phyloP scores from a whole-genome alignment of 139 green algal genomes.

The Marvania coccoides region DNA sequence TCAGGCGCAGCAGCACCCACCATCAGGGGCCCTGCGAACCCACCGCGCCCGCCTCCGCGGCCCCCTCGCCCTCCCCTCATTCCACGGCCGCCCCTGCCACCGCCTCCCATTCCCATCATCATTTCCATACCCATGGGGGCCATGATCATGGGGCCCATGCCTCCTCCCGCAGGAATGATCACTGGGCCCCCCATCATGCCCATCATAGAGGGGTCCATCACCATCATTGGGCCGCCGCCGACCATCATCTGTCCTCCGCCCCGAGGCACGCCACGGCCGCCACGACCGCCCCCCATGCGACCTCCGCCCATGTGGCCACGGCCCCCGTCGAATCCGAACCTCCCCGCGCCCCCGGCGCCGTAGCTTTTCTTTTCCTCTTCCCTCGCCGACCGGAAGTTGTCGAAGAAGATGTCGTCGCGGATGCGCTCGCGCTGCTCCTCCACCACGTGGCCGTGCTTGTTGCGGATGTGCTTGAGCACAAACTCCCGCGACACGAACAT shows the following conservation, averaged over 20 bases:
- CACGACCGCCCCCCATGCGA: background rate
- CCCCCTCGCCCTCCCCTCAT: slow-evolving; percentile 8
- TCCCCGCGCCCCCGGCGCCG: background rate
- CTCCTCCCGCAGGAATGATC: background rate
- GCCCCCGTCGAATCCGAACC: background rate
- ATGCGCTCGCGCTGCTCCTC: slow-evolving; percentile 40
- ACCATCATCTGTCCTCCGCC: background rate
- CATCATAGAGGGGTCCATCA: slow-evolving; percentile 74
- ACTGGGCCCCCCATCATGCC: background rate
- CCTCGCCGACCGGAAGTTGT: slow-evolving; percentile 19
- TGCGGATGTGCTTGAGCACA: slow-evolving; percentile 84
- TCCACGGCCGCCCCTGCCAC: slow-evolving; percentile 3
- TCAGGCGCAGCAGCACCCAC: slow-evolving; percentile 16
- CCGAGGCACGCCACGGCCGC: background rate
- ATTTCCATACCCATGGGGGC: background rate
- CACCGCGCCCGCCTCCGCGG: background rate
- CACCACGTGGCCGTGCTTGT: slow-evolving; percentile 72
- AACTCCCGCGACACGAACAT: slow-evolving; percentile 80
- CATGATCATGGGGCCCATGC: slow-evolving; percentile 1
- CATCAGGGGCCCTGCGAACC: background rate
- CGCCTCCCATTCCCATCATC: slow-evolving; percentile 16
- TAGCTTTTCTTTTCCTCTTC: slow-evolving; percentile 1
- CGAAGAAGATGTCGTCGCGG: slow-evolving; percentile 27
- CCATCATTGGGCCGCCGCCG: slow-evolving; percentile 37
- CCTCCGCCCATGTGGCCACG: slow-evolving; percentile 6